Evolutionary conservation across 2,329 filamentous ascomycete species (phyloP), one percentile per base, ranked within the genome.

Genomic region (Penicillium sp.): DNA sequence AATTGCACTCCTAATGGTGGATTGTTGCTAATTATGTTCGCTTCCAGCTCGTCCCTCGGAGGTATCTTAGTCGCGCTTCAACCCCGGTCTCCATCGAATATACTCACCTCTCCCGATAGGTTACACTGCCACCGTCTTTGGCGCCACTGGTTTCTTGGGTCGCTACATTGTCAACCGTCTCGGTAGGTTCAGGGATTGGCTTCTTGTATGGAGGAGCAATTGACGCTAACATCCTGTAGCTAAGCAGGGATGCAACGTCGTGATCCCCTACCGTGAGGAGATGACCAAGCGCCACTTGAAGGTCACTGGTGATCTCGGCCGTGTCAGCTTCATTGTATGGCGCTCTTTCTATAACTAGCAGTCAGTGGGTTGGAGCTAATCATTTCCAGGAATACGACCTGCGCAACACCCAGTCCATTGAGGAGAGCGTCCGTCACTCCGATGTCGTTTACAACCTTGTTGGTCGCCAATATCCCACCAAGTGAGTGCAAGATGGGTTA

Each of bases 201-300:
- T 26, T 2, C n/a, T 19, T 35, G 21, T 26, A 14, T 16, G 4
- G 29, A 46, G 19, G 19, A 42, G 23, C 23, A 44, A 25, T 60
- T 43, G 56, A 45, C n/a, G 58, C 63, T 67, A 57, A 77, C 66
- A 55, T 62, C 62, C 49, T 49, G 71, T 70, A 96, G 93, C 95
- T 68, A 88, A 91, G 63, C 87, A 92, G 80, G 95, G 95, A 88
- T 96, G 92, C 78, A 96, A 90, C 39, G 95, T 99, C 42, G 87
- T 99, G 59, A 78, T 98, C 59, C 95, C 95, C 50, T 99, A 87
- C 83, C 89, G 95, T 46, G 95, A 99, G 81, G 95, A 98, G 79
- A 98, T 97, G 93, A 83, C 89, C 68, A 98, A 98, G 85, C 89
- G 95, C 68, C 93, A 98, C 80, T 82, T 99, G 72, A 98, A 98